These are phyloP conservation scores for Aspergillus aculeatus DNA, from an alignment of 2,329 filamentous ascomycete species.

Conservation along the genomic window DNA sequence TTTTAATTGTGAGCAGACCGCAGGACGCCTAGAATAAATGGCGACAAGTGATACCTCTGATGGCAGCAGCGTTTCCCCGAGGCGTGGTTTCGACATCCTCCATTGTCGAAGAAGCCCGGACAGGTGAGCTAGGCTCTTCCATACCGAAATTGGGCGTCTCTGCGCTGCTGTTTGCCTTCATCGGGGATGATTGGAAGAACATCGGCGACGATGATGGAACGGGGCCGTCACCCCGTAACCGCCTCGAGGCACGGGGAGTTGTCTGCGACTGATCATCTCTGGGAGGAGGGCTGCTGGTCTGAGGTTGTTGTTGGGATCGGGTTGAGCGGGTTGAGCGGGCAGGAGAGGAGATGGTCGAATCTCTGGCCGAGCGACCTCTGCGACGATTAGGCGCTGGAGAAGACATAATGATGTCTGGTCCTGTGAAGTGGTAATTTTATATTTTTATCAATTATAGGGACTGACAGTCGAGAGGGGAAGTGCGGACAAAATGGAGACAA, in stretches of 20 bases:
- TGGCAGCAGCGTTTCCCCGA: conserved; percentile 35
- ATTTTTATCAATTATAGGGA: conserved; percentile 5
- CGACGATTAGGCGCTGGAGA: conserved; percentile 44
- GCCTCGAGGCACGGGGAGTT: conserved; percentile 49
- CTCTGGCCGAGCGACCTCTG: conserved; percentile 41
- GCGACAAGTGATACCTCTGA: conserved; percentile 39
- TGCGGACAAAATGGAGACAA: neutral
- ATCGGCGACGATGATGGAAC: conserved; percentile 74
- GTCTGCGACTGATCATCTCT: conserved; percentile 29
- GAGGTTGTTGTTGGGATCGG: conserved; percentile 33
- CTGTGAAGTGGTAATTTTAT: conserved; percentile 5
- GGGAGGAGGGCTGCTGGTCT: conserved; percentile 33
- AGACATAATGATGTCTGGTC: conserved; percentile 37
- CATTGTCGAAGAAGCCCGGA: conserved; percentile 40
- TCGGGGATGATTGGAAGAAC: conserved; percentile 67
- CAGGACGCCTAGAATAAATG: neutral
- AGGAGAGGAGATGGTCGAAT: conserved; percentile 42
- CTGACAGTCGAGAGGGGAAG: conserved; percentile 4
- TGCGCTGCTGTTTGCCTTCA: conserved; percentile 43
- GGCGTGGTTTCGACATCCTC: conserved; percentile 47
- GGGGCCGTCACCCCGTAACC: conserved; percentile 39
- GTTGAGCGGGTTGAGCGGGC: conserved; percentile 31
- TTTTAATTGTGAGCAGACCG: conserved; percentile 1
- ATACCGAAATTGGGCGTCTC: conserved; percentile 42
- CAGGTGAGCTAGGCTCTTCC: conserved; percentile 49